Conservation (phyloP, 306 rosid genomes). For the Prunus persica region Prunus_persica_NCBIv2 NC_034014.1:14014001-14014500, state of each 20-base stretch:
- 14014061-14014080: constrained; percentile 93
- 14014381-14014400: neutral
- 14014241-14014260: neutral
- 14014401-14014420: neutral
- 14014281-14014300: neutral
- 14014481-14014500: constrained; percentile 55
- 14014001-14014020: neutral
- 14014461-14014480: constrained; percentile 46
- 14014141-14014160: constrained; percentile 15
- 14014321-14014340: neutral
- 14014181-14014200: neutral
- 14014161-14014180: neutral
- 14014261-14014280: neutral
- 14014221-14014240: neutral
- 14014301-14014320: neutral
- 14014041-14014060: constrained; percentile 62
- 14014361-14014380: neutral
- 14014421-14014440: constrained; percentile 4
- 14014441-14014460: constrained; percentile 74
- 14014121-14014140: constrained; percentile 85
- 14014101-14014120: constrained; percentile 75
- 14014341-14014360: neutral
- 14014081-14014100: constrained; percentile 70
- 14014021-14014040: neutral
- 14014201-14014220: neutral